Percentiles rank a stretch among this genome's conserved stretches.
Conservation (phyloP, 1,284 basidiomycete species). For the Fomitopsis pinicola region DNA sequence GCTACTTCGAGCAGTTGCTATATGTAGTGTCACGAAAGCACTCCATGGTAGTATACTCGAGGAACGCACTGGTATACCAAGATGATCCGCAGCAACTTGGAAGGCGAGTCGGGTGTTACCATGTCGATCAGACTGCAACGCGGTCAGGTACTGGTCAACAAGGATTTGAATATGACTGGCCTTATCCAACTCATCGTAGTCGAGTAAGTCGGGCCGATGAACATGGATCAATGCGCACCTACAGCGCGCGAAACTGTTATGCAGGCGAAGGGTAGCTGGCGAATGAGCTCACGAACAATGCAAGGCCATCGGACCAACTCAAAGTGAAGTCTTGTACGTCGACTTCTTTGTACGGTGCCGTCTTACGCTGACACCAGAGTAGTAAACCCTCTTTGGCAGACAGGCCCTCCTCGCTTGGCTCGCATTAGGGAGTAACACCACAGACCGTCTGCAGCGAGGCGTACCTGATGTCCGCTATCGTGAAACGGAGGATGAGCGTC, state of each 20-base stretch:
- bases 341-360: constrained; percentile 87
- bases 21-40: constrained; percentile 2
- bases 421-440: background rate
- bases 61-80: constrained; percentile 79
- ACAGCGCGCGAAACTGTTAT: constrained; percentile 9
- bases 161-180: constrained; percentile 28
- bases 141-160: background rate
- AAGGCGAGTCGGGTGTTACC: constrained; percentile 87
- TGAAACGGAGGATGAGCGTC: constrained; percentile 95
- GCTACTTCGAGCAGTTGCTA: constrained; percentile 95
- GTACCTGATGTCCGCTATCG: constrained; percentile 95
- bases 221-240: constrained; percentile 97
- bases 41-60: constrained; percentile 3
- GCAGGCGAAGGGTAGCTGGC: background rate
- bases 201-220: constrained; percentile 91
- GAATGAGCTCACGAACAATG: constrained; percentile 60
- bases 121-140: constrained; percentile 60
- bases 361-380: constrained; percentile 98
- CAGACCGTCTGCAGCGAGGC: constrained; percentile 21
- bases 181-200: constrained; percentile 84
- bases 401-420: constrained; percentile 86
- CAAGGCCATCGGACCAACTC: constrained; percentile 93
- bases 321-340: constrained; percentile 90
- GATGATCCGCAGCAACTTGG: constrained; percentile 78
- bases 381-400: constrained; percentile 96